Base-by-base conservation (phyloP, 2,329 filamentous ascomycete genomes). In the Aspergillus fijiensis region DNA sequence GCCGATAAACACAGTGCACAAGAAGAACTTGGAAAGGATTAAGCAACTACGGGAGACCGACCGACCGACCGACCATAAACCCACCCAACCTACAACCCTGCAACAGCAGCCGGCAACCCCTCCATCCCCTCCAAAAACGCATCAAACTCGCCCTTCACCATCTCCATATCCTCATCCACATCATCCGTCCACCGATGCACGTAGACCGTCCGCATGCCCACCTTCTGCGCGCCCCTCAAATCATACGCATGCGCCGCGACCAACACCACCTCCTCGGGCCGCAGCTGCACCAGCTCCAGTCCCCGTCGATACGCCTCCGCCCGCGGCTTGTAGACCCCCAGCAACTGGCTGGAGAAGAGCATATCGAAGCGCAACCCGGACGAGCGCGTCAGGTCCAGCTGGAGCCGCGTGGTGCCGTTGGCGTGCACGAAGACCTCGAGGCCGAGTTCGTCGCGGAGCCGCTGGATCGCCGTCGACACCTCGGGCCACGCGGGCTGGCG, bases 221-320 rank as follows among this genome's bases (percentile, higher is more conserved):
- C 71, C 1, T 66, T 65, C 65, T 79, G 79, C 14, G 81, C 84
- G 1, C 77, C 83, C 16, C 80, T 72, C 23, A 82, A 56, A 67
- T 85, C 84, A 65, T 83, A 85, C 2, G 81, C 80, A 73, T 86
- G 83, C 1, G 82, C 82, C 3, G 83, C 82, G 2, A 85, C 81
- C 78, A 83, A 75, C 10, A 82, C 76, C 19, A 77, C 79, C 56
- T 85, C 78, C n/a, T 82, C 77, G 0, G 82, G 74, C 23, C 67
- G 67, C 3, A 79, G 64, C 45, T 77, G 73, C 3, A 84, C 71
- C 3, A 85, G 67, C 11, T 77, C 67, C 55, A 85, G 63, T 0
- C 74, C 79, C 58, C 78, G 81, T 7, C 66, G 54, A 65, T 85
- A 86, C 7, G 74, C 79, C 7, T 76, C 77, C 0, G 76, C 75